A percentile compares a stretch with the other conserved stretches of the same genome.
These are phyloP conservation scores for Paraurostyla sp. DNA, from an alignment of 73 alveolate species.

Conservation along the genomic window DNA sequence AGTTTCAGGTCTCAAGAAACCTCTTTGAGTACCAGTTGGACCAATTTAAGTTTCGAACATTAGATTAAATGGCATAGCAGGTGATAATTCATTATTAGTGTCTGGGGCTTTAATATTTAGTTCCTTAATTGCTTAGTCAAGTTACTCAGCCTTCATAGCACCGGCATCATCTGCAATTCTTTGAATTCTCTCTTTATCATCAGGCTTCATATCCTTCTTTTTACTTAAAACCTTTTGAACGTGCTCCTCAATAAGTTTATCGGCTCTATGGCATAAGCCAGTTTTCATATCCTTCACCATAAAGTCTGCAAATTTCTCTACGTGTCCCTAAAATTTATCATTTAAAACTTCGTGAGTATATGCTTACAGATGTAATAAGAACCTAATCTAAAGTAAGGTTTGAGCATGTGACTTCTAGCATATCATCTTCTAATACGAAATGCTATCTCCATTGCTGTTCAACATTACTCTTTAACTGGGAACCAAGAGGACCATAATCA, in stretches of 20 bases:
- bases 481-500: conserved; percentile 99
- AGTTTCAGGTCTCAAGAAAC: conserved; percentile 99
- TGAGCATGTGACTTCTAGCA: conserved; percentile 96
- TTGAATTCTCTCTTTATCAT: conserved; percentile 81
- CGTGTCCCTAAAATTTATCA: conserved; percentile 91
- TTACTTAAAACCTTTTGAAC: conserved; percentile 80
- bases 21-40: conserved; percentile 96
- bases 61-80: conserved; percentile 97
- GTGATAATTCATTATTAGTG: conserved; percentile 97
- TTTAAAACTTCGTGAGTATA: not conserved
- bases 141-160: conserved; percentile 84
- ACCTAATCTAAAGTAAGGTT: conserved; percentile 94
- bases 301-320: conserved; percentile 98
- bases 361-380: conserved; percentile 88
- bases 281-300: conserved; percentile 95
- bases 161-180: conserved; percentile 84
- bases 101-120: conserved; percentile 94
- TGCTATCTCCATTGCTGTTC: conserved; percentile 98
- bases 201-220: conserved; percentile 84
- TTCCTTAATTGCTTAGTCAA: conserved; percentile 85
- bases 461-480: conserved; percentile 94
- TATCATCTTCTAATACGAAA: conserved; percentile 97
- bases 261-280: conserved; percentile 98
- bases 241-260: conserved; percentile 94
- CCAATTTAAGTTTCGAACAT: conserved; percentile 99